phyloP scores from a whole-genome alignment of 140 eudicot species.

The Erigeron philadelphicus region DNA sequence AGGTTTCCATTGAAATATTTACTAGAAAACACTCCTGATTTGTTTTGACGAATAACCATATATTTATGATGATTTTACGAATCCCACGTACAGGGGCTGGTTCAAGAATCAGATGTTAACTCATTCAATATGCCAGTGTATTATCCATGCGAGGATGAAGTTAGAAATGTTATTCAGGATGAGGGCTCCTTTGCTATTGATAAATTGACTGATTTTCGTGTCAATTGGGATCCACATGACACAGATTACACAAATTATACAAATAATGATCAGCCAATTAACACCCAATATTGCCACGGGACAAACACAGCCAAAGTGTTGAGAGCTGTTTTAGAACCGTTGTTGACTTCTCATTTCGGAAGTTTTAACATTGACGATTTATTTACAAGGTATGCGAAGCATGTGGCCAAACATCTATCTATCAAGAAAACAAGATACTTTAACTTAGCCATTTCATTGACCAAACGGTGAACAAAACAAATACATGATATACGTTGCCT shows the following conservation, averaged over 20 bases:
- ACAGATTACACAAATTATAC: slow-evolving; percentile 14
- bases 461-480: slow-evolving; percentile 12
- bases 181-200: slow-evolving; percentile 41
- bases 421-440: slow-evolving; percentile 14
- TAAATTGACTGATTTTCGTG: slow-evolving; percentile 15
- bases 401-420: slow-evolving; percentile 17
- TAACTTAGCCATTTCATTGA: slow-evolving; percentile 27
- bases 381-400: slow-evolving; percentile 26
- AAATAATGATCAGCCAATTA: background rate
- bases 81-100: slow-evolving; percentile 27
- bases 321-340: slow-evolving; percentile 31
- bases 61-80: background rate
- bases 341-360: slow-evolving; percentile 41
- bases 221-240: slow-evolving; percentile 21
- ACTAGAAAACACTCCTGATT: background rate
- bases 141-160: slow-evolving; percentile 30
- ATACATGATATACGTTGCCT: background rate
- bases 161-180: slow-evolving; percentile 16
- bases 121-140: slow-evolving; percentile 39
- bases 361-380: slow-evolving; percentile 23
- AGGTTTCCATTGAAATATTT: no score
- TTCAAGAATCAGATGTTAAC: slow-evolving; percentile 23
- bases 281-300: background rate
- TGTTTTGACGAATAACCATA: background rate
- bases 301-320: slow-evolving; percentile 13